Evolutionary conservation across 441 rosid species (phyloP).

Genomic region (Arabidopsis lyrata): DNA sequence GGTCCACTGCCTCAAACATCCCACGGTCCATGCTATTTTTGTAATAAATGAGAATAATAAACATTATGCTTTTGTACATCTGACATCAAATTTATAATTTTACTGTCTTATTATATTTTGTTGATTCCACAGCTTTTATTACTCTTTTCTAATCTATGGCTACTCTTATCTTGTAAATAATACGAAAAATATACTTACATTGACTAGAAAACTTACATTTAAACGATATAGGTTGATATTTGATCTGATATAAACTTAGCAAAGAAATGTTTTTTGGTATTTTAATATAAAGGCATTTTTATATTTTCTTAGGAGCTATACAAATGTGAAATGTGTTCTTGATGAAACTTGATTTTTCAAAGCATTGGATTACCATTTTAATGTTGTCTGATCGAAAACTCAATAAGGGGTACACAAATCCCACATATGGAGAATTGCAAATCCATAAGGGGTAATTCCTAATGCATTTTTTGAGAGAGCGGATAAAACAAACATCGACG

Average conservation of each 20-base stretch:
- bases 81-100: slow-evolving; percentile 29
- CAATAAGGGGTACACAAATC: too few relatives aligned
- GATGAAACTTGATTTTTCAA: too few relatives aligned
- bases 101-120: slow-evolving; percentile 7
- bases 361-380: too few relatives aligned
- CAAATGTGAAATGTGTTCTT: too few relatives aligned
- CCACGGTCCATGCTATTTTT: slow-evolving; percentile 46
- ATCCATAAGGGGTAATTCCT: too few relatives aligned
- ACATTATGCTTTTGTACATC: slow-evolving; percentile 35
- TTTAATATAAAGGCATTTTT: not conserved
- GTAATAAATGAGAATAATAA: slow-evolving; percentile 37
- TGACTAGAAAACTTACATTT: not conserved
- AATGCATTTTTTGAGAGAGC: too few relatives aligned
- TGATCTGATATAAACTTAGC: not conserved
- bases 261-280: not conserved
- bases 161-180: slow-evolving; percentile 11
- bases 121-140: slow-evolving; percentile 19
- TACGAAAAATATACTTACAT: not conserved
- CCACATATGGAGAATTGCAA: too few relatives aligned
- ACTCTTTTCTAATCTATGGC: slow-evolving; percentile 5
- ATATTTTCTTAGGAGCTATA: not conserved
- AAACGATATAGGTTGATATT: not conserved
- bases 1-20: slow-evolving; percentile 49
- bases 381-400: too few relatives aligned
- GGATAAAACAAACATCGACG: too few relatives aligned